A percentile compares a stretch with the other conserved stretches of the same genome.
Evolutionary conservation across 805 yeast species (phyloP).

Genomic region (Yarrowia sp.): DNA sequence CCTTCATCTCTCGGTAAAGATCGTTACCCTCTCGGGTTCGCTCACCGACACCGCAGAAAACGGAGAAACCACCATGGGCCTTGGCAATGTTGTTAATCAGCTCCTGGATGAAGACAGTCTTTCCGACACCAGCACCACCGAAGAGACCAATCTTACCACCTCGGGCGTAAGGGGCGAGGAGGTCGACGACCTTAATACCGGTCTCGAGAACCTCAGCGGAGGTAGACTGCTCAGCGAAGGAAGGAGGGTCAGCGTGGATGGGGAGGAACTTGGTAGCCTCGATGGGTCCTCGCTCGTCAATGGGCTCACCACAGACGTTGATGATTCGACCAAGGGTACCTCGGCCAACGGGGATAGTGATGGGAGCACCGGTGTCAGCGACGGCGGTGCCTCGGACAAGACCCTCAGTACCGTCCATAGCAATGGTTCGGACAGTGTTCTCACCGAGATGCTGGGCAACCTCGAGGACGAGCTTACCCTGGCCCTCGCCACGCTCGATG

Average conservation of each 20-base stretch:
- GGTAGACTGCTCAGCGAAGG: constrained; percentile 95
- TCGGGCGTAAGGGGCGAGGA: constrained; percentile 99
- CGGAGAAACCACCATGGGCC: constrained; percentile 99
- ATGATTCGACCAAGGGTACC: constrained; percentile 98
- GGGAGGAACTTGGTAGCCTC: constrained; percentile 90
- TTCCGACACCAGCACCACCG: constrained; percentile 99
- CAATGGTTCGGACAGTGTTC: constrained; percentile 99
- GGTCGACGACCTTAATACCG: constrained; percentile 99
- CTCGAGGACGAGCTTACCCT: constrained; percentile 76
- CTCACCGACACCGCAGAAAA: constrained; percentile 99
- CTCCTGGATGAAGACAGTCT: constrained; percentile 99
- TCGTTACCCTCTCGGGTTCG: constrained; percentile 99
- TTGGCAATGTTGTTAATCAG: constrained; percentile 99
- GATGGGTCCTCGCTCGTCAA: constrained; percentile 99
- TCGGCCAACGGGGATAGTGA: constrained; percentile 98
- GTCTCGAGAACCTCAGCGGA: constrained; percentile 98
- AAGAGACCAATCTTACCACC: constrained; percentile 99
- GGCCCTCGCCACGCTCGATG: constrained; percentile 71
- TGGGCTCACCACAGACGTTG: constrained; percentile 98
- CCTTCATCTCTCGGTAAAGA: constrained; percentile 99
- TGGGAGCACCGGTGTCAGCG: constrained; percentile 95
- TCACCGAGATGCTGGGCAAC: constrained; percentile 99
- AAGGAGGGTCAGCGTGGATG: constrained; percentile 97
- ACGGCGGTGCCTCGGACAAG: constrained; percentile 95
- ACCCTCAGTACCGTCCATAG: constrained; percentile 99